Conservation (phyloP, 129 eudicot species). For the Saposhnikovia divaricata region DNA sequence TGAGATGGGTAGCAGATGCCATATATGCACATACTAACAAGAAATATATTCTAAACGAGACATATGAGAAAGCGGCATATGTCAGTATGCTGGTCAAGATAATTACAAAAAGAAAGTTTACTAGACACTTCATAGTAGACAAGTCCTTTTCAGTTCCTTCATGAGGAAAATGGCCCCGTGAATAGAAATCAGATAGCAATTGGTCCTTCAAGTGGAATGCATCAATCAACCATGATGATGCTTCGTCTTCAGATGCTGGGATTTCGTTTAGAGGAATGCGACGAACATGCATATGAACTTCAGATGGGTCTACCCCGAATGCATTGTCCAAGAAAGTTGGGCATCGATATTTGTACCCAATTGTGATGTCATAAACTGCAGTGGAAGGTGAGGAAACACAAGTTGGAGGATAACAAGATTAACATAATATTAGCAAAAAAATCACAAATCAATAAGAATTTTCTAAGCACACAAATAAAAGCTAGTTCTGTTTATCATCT, state of each 20-base stretch:
- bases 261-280: slow-evolving; percentile 48
- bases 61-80: slow-evolving; percentile 50
- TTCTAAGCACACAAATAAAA: background rate
- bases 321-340: slow-evolving; percentile 94
- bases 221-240: slow-evolving; percentile 58
- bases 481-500: background rate
- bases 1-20: slow-evolving; percentile 59
- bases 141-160: slow-evolving; percentile 58
- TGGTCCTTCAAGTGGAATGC: slow-evolving; percentile 59
- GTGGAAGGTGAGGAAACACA: background rate
- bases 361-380: slow-evolving; percentile 90
- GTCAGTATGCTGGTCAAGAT: slow-evolving; percentile 40
- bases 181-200: slow-evolving; percentile 50
- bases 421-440: background rate
- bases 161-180: slow-evolving; percentile 57
- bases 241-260: slow-evolving; percentile 53
- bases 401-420: background rate
- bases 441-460: background rate
- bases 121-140: slow-evolving; percentile 35
- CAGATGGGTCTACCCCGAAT: slow-evolving; percentile 84
- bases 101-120: slow-evolving; percentile 49
- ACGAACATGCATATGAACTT: slow-evolving; percentile 81
- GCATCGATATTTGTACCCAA: slow-evolving; percentile 72
- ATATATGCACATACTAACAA: slow-evolving; percentile 51
- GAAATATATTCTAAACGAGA: slow-evolving; percentile 53